These are phyloP conservation scores for Ceratorhiza oryzae-sativae DNA, from an alignment of 1,284 basidiomycete genomes.

Conservation along the genomic window DNA sequence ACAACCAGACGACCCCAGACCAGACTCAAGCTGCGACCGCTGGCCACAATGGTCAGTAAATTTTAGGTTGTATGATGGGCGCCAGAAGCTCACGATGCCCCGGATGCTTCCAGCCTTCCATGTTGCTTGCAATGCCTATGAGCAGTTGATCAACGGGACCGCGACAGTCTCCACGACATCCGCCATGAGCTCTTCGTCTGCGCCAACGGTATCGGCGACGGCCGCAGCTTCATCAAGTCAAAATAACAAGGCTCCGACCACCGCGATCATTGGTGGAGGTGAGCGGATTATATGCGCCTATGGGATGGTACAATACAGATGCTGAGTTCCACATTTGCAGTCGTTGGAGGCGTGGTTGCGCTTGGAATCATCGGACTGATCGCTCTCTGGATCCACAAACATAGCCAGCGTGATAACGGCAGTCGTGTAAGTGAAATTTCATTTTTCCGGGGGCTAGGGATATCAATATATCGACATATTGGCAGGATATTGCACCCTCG, in stretches of 20 bases:
- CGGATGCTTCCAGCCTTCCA: slow-evolving; percentile 22
- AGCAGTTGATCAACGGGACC: slow-evolving; percentile 24
- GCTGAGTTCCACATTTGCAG: background rate
- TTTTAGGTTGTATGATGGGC: background rate
- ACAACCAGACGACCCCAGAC: slow-evolving; percentile 40
- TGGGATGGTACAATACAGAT: background rate
- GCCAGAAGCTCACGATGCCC: background rate
- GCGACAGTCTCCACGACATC: background rate
- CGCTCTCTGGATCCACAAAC: background rate
- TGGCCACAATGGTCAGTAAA: slow-evolving; percentile 27
- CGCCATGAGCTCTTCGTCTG: background rate
- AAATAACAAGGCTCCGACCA: background rate
- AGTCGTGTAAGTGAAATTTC: background rate
- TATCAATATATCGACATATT: background rate
- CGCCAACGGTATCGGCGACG: background rate
- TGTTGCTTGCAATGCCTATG: slow-evolving; percentile 29
- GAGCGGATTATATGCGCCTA: background rate
- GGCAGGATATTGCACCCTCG: slow-evolving; percentile 5
- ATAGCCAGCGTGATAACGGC: background rate
- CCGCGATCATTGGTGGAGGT: slow-evolving; percentile 11
- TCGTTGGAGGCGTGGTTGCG: slow-evolving; percentile 23
- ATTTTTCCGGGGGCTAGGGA: background rate
- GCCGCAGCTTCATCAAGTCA: background rate
- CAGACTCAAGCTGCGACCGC: slow-evolving; percentile 38
- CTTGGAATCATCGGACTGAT: background rate